phyloP scores from a whole-genome alignment of 2,329 filamentous ascomycete genomes.

The Hypoxylon sp. region DNA sequence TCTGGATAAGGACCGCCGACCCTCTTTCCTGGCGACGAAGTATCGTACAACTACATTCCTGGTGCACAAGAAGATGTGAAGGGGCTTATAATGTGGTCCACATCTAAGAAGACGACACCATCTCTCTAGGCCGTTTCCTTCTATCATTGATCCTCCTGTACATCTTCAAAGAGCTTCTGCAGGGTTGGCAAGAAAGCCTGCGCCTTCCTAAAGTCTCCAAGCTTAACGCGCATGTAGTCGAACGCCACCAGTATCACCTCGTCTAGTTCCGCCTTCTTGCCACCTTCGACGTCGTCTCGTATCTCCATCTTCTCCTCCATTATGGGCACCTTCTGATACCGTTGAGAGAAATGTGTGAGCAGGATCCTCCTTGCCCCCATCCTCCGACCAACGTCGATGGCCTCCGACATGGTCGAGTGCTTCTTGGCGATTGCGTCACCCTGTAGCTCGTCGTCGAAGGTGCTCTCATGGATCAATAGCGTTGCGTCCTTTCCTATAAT shows the following conservation, averaged over 20 bases:
- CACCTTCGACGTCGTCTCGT: conserved; percentile 43
- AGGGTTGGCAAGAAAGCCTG: conserved; percentile 51
- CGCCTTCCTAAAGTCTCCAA: conserved; percentile 52
- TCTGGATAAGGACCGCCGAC: neutral
- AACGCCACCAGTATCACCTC: conserved; percentile 79
- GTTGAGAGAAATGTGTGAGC: conserved; percentile 94
- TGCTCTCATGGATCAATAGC: conserved; percentile 93
- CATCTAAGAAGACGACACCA: neutral
- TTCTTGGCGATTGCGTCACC: conserved; percentile 88
- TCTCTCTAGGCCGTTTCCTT: neutral
- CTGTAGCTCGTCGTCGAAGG: conserved; percentile 87
- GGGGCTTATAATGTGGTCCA: neutral
- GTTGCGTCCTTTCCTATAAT: conserved; percentile 79
- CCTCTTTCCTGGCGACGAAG: neutral
- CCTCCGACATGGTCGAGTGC: conserved; percentile 90
- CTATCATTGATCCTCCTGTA: conserved; percentile 25
- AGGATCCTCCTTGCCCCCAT: conserved; percentile 87
- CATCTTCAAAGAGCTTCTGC: conserved; percentile 49
- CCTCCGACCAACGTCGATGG: conserved; percentile 77
- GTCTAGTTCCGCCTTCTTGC: conserved; percentile 54
- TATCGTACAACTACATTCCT: neutral
- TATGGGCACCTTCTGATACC: conserved; percentile 82
- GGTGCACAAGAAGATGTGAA: neutral
- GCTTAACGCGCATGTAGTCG: conserved; percentile 79
- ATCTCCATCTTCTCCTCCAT: conserved; percentile 55